Conservation (phyloP, 805 yeast genomes). For the Spathaspora sp. region DNA sequence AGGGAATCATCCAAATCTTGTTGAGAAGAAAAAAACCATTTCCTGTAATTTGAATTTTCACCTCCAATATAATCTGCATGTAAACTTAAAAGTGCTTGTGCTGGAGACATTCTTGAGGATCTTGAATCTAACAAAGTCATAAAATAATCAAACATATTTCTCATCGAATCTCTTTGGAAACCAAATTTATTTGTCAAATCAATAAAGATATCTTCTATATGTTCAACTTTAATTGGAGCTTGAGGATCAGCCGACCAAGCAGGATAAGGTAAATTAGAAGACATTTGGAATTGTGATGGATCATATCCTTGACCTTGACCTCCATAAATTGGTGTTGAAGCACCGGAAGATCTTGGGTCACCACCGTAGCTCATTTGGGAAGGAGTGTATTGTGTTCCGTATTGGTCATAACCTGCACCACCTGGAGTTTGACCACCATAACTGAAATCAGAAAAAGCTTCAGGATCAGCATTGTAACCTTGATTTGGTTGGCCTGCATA, state of each 20-base stretch:
- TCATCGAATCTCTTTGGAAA: conserved; percentile 89
- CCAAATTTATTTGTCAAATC: conserved; percentile 82
- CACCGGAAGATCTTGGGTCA: conserved; percentile 77
- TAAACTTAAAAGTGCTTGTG: conserved; percentile 75
- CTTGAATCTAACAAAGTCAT: conserved; percentile 82
- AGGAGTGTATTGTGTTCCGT: conserved; percentile 73
- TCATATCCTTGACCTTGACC: conserved; percentile 56
- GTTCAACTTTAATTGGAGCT: conserved; percentile 78
- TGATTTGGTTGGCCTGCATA: conserved; percentile 13
- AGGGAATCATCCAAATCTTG: conserved; percentile 80
- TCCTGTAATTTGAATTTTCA: conserved; percentile 78
- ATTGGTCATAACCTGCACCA: conserved; percentile 64
- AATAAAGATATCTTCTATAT: conserved; percentile 81
- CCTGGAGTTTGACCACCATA: conserved; percentile 53
- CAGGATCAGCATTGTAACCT: conserved; percentile 47
- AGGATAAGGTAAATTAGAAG: conserved; percentile 90
- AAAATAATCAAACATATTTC: conserved; percentile 85
- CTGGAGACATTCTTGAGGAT: conserved; percentile 85
- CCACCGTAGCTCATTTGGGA: conserved; percentile 86
- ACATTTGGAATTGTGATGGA: conserved; percentile 64
- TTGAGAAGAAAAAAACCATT: conserved; percentile 88
- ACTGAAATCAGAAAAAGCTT: conserved; percentile 65
- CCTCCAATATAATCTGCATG: conserved; percentile 91
- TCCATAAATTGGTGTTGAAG: conserved; percentile 91
- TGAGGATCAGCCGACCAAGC: conserved; percentile 98